phyloP scores from a whole-genome alignment of 2,329 filamentous ascomycete species.

The Sporothrix sp. region DNA sequence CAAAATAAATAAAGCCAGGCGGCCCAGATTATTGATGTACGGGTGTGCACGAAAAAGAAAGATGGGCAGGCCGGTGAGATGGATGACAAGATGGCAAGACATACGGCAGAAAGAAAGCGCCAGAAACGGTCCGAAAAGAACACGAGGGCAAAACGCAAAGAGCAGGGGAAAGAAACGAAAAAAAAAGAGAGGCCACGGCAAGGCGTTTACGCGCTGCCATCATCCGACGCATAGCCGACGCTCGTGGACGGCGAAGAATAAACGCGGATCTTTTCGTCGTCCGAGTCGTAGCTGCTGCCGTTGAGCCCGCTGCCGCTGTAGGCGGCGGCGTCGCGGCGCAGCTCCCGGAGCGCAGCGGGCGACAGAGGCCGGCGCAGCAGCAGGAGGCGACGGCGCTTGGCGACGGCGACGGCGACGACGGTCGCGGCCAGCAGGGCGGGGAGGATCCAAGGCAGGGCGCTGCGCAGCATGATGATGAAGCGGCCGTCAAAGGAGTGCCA shows the following conservation, averaged over 20 bases:
- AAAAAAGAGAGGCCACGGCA: background rate
- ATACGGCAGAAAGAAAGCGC: too few species aligned
- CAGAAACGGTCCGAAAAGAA: too few species aligned
- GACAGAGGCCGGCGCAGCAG: background rate
- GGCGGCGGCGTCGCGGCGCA: background rate
- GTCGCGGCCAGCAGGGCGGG: background rate
- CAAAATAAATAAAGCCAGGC: too few species aligned
- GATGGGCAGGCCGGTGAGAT: too few species aligned
- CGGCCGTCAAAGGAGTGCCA: slow-evolving; percentile 12
- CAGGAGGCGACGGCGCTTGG: background rate
- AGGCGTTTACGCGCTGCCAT: background rate
- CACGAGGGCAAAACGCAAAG: too few species aligned
- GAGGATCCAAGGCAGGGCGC: background rate
- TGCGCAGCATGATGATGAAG: slow-evolving; percentile 9
- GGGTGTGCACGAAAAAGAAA: too few species aligned
- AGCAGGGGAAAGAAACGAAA: background rate
- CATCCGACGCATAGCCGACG: background rate
- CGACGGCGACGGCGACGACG: background rate
- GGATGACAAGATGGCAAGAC: too few species aligned
- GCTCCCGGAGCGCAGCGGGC: too few species aligned
- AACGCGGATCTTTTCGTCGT: slow-evolving; percentile 1
- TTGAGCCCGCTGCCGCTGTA: background rate
- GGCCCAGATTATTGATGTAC: too few species aligned
- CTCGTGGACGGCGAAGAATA: background rate
- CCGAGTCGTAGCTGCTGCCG: background rate